Conservation (phyloP, 1,284 basidiomycete genomes). For the Cutaneotrichosporon sp. region DNA sequence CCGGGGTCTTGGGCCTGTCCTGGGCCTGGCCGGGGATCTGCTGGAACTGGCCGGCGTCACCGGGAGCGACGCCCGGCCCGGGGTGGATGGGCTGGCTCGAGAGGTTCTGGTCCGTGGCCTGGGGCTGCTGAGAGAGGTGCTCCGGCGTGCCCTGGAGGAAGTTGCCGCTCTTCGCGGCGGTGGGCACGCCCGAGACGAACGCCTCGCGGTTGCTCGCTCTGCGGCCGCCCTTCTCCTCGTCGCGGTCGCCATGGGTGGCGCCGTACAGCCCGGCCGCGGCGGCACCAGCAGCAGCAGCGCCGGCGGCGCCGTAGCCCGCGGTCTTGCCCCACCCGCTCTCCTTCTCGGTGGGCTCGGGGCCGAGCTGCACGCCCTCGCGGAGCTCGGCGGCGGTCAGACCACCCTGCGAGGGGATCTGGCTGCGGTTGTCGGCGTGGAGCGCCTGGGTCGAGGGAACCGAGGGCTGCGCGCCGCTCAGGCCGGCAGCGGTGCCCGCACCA, state of each 20-base stretch:
- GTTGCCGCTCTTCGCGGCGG: constrained; percentile 1
- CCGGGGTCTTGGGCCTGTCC: not conserved
- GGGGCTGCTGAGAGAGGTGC: constrained; percentile 11
- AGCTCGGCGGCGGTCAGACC: not conserved
- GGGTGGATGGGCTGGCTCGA: not conserved
- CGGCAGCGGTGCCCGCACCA: not conserved
- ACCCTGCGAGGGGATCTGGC: not conserved
- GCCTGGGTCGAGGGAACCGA: not conserved
- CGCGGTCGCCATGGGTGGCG: not conserved
- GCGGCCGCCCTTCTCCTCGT: not conserved
- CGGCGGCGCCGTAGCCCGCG: constrained; percentile 5
- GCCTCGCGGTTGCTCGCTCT: constrained; percentile 8
- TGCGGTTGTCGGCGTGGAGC: not conserved
- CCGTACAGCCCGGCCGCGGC: not conserved
- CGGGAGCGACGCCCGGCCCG: not conserved
- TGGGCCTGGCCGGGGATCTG: not conserved
- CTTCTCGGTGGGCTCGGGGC: not conserved
- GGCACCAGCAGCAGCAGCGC: constrained; percentile 10
- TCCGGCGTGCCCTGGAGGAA: constrained; percentile 1
- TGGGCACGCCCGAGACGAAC: constrained; percentile 16
- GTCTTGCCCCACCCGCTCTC: not conserved
- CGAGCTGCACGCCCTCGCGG: constrained; percentile 4
- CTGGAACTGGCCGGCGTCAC: not conserved
- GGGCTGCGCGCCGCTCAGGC: no score
- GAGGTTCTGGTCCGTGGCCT: not conserved